Percentiles rank a stretch among this genome's conserved stretches.
These are phyloP conservation scores for Elaeagnus macrophylla DNA, from an alignment of 306 rosid species.

Conservation along the genomic window DNA sequence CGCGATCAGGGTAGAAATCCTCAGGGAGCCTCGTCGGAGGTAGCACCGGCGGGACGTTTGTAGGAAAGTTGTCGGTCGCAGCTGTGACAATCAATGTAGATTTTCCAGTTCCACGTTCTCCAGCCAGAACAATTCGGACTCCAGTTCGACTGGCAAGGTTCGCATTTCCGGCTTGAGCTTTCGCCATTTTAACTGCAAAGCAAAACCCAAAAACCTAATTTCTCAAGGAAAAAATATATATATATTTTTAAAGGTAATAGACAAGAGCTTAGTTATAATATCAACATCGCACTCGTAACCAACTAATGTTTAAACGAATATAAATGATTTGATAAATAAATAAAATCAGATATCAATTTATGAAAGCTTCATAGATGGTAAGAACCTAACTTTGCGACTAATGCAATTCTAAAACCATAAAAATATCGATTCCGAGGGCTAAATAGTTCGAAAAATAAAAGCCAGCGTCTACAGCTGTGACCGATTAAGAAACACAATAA, in stretches of 20 bases:
- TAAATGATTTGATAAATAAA: too few species aligned
- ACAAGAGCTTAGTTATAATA: too few species aligned
- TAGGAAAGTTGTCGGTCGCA: constrained; percentile 59
- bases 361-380: background rate
- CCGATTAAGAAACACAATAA: background rate
- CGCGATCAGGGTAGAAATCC: constrained; percentile 71
- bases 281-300: too few species aligned
- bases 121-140: constrained; percentile 78
- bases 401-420: background rate
- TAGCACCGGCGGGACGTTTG: constrained; percentile 55
- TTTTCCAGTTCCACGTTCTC: constrained; percentile 70
- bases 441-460: background rate
- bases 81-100: constrained; percentile 75
- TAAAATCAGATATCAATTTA: background rate
- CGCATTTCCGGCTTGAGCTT: too few species aligned
- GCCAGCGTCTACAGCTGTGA: background rate
- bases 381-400: background rate
- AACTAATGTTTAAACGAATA: too few species aligned
- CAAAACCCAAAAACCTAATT: too few species aligned
- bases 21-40: constrained; percentile 73
- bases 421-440: background rate
- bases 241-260: too few species aligned
- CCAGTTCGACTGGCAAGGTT: constrained; percentile 27
- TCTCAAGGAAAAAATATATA: too few species aligned
- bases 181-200: too few species aligned